Conservation (phyloP, 179 eudicot species). For the Actinidia polygama region DNA sequence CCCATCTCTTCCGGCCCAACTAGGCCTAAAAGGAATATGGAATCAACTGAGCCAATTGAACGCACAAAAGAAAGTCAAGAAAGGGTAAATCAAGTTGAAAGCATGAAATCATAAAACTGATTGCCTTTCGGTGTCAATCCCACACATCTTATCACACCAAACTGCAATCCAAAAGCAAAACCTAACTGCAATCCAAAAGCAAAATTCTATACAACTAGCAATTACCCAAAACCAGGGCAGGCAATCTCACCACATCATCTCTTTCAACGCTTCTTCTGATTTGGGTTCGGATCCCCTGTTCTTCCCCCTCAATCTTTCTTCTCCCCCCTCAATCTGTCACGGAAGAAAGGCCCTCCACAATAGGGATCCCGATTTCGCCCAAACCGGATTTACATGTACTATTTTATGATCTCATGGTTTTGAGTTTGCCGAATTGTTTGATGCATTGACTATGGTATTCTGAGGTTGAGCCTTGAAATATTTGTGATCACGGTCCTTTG, state of each 20-base stretch:
- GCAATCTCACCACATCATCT: neutral
- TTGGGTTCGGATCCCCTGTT: neutral
- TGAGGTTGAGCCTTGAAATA: no score
- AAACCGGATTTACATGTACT: no score
- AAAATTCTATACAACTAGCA: neutral
- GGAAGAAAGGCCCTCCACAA: neutral
- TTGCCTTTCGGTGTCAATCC: neutral
- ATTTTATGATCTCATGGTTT: no score
- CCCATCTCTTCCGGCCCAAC: no score
- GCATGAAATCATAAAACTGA: neutral
- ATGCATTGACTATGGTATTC: no score
- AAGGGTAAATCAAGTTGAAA: neutral
- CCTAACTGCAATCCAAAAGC: neutral
- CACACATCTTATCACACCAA: neutral
- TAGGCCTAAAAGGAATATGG: no score
- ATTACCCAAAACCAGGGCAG: neutral
- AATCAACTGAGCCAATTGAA: no score
- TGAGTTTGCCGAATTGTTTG: no score
- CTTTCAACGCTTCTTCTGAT: neutral
- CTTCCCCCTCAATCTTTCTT: neutral
- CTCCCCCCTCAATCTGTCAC: no score
- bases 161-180: neutral
- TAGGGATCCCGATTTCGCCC: neutral
- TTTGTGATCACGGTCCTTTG: no score
- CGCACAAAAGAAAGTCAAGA: no score